phyloP scores from a whole-genome alignment of 2,329 filamentous ascomycete species.

The Ascosphaera aggregata region DNA sequence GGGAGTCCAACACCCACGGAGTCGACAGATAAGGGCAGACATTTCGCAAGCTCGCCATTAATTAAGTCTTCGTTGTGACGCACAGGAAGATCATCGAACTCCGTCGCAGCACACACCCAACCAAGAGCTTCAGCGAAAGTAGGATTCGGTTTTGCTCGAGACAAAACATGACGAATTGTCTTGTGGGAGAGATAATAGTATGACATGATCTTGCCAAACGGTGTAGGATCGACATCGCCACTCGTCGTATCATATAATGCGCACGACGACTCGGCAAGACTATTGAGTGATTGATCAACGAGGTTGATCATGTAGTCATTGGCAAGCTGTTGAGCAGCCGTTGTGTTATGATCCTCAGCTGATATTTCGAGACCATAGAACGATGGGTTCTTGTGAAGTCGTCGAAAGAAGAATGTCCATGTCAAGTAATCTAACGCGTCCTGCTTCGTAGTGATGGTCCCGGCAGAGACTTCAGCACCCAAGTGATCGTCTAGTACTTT shows the following conservation, averaged over 20 bases:
- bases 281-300: constrained; percentile 64
- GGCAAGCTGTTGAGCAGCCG: constrained; percentile 61
- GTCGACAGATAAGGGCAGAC: constrained; percentile 46
- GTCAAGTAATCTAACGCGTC: constrained; percentile 94
- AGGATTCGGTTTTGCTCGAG: constrained; percentile 50
- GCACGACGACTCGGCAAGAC: constrained; percentile 67
- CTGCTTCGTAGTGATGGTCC: constrained; percentile 82
- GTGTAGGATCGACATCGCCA: constrained; percentile 72
- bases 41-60: constrained; percentile 69
- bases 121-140: constrained; percentile 61
- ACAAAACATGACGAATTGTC: constrained; percentile 67
- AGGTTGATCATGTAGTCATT: constrained; percentile 90
- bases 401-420: constrained; percentile 98
- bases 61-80: constrained; percentile 97
- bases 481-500: constrained; percentile 95
- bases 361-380: constrained; percentile 94
- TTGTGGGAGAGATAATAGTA: constrained; percentile 97
- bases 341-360: constrained; percentile 73
- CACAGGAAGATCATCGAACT: constrained; percentile 94
- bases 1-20: constrained; percentile 39
- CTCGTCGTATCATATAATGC: constrained; percentile 54
- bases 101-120: constrained; percentile 83
- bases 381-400: constrained; percentile 92
- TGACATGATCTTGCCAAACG: constrained; percentile 94
- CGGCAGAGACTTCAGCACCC: constrained; percentile 79